A percentile compares a stretch with the other conserved stretches of the same genome.
Conservation (phyloP, 2,329 filamentous ascomycete species). For the Lecanicillium sp. region DNA sequence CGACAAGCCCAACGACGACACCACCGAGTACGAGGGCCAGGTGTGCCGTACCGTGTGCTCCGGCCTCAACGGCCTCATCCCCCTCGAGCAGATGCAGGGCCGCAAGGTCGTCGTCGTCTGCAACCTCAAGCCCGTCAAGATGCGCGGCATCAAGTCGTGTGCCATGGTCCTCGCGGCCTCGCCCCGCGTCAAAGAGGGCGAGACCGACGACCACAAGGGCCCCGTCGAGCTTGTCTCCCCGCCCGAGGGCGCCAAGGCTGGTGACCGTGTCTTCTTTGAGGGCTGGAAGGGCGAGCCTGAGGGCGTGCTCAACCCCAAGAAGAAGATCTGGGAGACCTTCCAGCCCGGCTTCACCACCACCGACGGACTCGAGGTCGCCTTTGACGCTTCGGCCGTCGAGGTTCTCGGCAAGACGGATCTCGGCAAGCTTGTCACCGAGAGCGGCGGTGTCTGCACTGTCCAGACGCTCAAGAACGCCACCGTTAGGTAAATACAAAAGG, state of each 20-base stretch:
- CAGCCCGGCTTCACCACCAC: slow-evolving; percentile 95
- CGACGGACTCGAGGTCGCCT: slow-evolving; percentile 71
- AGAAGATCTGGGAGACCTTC: slow-evolving; percentile 97
- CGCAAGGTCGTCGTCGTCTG: slow-evolving; percentile 93
- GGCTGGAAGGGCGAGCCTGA: slow-evolving; percentile 93
- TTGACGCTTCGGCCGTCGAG: slow-evolving; percentile 73
- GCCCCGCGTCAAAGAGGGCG: slow-evolving; percentile 74
- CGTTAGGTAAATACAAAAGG: slow-evolving; percentile 58
- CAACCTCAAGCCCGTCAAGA: slow-evolving; percentile 98
- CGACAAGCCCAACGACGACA: slow-evolving; percentile 83
- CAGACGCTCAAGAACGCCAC: slow-evolving; percentile 72
- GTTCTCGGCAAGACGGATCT: slow-evolving; percentile 65
- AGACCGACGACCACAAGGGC: slow-evolving; percentile 76
- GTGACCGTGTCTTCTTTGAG: slow-evolving; percentile 87
- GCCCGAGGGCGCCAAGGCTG: slow-evolving; percentile 70
- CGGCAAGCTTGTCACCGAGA: slow-evolving; percentile 67
- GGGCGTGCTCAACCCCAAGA: slow-evolving; percentile 94
- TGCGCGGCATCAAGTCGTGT: slow-evolving; percentile 75
- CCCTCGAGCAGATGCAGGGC: slow-evolving; percentile 92
- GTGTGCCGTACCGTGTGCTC: slow-evolving; percentile 94
- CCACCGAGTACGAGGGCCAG: slow-evolving; percentile 84
- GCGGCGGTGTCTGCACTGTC: slow-evolving; percentile 76
- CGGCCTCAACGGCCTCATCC: slow-evolving; percentile 86
- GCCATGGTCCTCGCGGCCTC: slow-evolving; percentile 96
- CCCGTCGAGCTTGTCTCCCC: slow-evolving; percentile 89